Evolutionary conservation across 148 eudicot genomes (phyloP), one percentile per base, ranked within the genome.

Genomic region (Heliosperma pusillum): DNA sequence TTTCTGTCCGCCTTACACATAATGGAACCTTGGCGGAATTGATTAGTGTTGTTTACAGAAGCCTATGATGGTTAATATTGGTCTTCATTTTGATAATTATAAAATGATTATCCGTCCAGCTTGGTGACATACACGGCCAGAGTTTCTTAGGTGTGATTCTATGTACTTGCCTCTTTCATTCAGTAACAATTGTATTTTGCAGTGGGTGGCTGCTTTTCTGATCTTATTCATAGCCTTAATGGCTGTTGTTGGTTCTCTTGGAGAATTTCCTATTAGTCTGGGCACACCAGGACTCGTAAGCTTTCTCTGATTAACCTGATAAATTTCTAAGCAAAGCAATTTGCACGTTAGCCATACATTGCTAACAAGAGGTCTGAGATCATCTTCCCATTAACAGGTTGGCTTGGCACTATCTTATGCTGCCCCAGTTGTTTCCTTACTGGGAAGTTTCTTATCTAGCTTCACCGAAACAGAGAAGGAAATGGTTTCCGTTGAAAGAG

Each of bases 381-480:
- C 27, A 62, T 30, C 25, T 44, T 45, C 71, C 56, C 70, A 12
- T 70, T 47, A n/a, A 69, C 85, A 95, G 98, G 98, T 95, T 33
- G 98, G 98, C 21, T 78, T 95, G 81, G 97, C 98, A 53, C 90
- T 95, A 44, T 92, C 98, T 61, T 95, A 95, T 83, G 93, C 98
- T 74, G 90, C 98, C 66, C 98, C 98, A 52, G 77, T 83, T 82
- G 98, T 95, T n/a, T 85, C 97, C 26, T 80, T 89, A 77, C 79
- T 95, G 64, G 97, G 98, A 77, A 95, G 89, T 79, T 95, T 90
- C 76, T 83, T 95, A 73, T 85, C 97, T 52, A 95, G 98, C 81
- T 92, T 92, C 81, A 89, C 97, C 17, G 98, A 95, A 74, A 92
- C 98, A 21, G 98, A 95, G 79, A 95, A 95, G 81, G 98, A 95